Percentiles rank a stretch among this genome's conserved stretches.
Conservation (phyloP, 305 asterid genomes). For the Fraxinus nigra region DNA sequence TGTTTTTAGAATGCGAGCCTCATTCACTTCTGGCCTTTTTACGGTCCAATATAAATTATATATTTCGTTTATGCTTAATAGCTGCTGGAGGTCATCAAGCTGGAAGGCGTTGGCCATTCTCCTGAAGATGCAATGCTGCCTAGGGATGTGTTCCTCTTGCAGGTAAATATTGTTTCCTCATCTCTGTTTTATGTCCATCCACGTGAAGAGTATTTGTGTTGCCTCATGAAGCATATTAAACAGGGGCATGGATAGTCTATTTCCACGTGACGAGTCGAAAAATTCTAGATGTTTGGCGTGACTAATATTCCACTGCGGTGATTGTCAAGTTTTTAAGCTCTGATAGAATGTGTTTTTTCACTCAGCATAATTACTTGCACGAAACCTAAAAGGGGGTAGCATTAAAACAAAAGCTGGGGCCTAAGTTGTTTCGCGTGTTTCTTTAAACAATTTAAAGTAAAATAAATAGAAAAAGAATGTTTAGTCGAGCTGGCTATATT, state of each 20-base stretch:
- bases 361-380: not conserved
- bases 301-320: not conserved
- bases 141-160: constrained; percentile 77
- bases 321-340: not conserved
- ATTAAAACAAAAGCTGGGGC: not conserved
- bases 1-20: not conserved
- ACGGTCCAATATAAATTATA: not conserved
- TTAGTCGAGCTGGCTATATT: not conserved
- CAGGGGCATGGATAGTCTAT: not conserved
- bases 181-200: not conserved
- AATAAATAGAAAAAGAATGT: not conserved
- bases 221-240: not conserved
- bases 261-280: not conserved
- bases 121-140: constrained; percentile 82
- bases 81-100: constrained; percentile 88
- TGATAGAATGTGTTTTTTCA: not conserved
- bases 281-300: not conserved
- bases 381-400: not conserved
- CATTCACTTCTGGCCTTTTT: not conserved
- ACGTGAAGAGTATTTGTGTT: not conserved
- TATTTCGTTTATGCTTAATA: constrained; percentile 28
- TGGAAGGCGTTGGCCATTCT: constrained; percentile 72
- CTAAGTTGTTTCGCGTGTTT: not conserved
- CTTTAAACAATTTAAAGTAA: not conserved
- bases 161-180: constrained; percentile 42